Conservation (phyloP, 345 rosid genomes). For the Lepidium sativum region DNA sequence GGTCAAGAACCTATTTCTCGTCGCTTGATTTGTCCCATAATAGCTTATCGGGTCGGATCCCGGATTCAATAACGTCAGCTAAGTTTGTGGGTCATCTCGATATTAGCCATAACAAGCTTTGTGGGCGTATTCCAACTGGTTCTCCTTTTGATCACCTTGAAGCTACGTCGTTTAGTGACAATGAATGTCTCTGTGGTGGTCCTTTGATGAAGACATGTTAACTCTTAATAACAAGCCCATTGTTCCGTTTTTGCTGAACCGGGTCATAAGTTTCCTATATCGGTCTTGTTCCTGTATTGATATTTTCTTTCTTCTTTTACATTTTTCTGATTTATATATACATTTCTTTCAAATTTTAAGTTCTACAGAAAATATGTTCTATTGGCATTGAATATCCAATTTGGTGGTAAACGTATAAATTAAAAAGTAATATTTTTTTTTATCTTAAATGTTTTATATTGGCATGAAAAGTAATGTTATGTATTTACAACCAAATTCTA, state of each 20-base stretch:
- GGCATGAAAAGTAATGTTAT: too few species aligned
- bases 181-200: conserved; percentile 80
- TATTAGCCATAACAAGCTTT: conserved; percentile 80
- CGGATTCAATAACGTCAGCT: conserved; percentile 49
- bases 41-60: conserved; percentile 56
- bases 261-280: background rate
- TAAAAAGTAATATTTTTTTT: conserved; percentile 5
- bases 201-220: conserved; percentile 68
- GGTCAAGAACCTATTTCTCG: conserved; percentile 57
- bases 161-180: conserved; percentile 53
- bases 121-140: conserved; percentile 78
- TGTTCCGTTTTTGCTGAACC: conserved; percentile 10
- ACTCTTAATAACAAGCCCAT: too few species aligned
- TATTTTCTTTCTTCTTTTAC: background rate
- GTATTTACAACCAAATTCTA: too few species aligned
- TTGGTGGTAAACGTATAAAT: background rate
- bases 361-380: background rate
- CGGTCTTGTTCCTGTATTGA: background rate
- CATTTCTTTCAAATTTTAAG: background rate
- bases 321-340: background rate
- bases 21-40: conserved; percentile 74
- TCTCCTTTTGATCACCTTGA: conserved; percentile 71
- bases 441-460: background rate
- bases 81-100: conserved; percentile 71
- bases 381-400: too few species aligned